Conservation (phyloP, 1,139 yeast species). For the Zygosaccharomyces pseudobailii region DNA sequence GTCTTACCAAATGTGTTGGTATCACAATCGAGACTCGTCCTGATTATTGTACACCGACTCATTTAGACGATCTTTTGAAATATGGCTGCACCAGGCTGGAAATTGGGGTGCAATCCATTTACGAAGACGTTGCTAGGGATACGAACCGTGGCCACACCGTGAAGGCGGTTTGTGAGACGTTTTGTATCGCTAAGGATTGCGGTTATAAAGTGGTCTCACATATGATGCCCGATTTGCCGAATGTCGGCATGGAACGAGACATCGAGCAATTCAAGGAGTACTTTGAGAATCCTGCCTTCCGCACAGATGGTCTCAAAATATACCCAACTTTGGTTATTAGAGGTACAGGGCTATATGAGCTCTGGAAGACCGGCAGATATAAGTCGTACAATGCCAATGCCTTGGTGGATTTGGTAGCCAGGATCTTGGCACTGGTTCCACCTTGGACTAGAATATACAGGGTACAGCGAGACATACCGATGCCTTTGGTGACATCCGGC, state of each 20-base stretch:
- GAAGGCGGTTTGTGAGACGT: slow-evolving; percentile 91
- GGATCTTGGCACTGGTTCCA: slow-evolving; percentile 92
- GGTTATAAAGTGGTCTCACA: slow-evolving; percentile 97
- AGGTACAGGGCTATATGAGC: slow-evolving; percentile 95
- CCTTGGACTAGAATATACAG: slow-evolving; percentile 99
- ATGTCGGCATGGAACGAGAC: slow-evolving; percentile 98
- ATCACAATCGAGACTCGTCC: slow-evolving; percentile 98
- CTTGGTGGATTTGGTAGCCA: slow-evolving; percentile 86
- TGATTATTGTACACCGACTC: slow-evolving; percentile 96
- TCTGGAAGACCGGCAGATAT: slow-evolving; percentile 95
- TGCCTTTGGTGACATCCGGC: slow-evolving; percentile 98
- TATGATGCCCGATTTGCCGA: slow-evolving; percentile 99
- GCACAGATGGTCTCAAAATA: slow-evolving; percentile 94
- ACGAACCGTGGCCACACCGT: slow-evolving; percentile 98
- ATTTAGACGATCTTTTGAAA: slow-evolving; percentile 87
- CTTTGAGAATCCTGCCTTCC: slow-evolving; percentile 92
- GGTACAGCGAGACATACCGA: slow-evolving; percentile 97
- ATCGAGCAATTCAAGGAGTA: slow-evolving; percentile 92
- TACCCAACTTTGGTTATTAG: slow-evolving; percentile 97
- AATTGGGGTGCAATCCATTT: slow-evolving; percentile 94
- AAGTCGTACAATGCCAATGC: slow-evolving; percentile 94
- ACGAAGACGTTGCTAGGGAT: slow-evolving; percentile 97
- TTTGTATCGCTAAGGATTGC: slow-evolving; percentile 92
- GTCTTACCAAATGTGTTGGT: slow-evolving; percentile 96
- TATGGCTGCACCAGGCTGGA: slow-evolving; percentile 97